These are phyloP conservation scores for Ettlia oleoabundans DNA, from an alignment of 139 green algal genomes.

Conservation along the genomic window DNA sequence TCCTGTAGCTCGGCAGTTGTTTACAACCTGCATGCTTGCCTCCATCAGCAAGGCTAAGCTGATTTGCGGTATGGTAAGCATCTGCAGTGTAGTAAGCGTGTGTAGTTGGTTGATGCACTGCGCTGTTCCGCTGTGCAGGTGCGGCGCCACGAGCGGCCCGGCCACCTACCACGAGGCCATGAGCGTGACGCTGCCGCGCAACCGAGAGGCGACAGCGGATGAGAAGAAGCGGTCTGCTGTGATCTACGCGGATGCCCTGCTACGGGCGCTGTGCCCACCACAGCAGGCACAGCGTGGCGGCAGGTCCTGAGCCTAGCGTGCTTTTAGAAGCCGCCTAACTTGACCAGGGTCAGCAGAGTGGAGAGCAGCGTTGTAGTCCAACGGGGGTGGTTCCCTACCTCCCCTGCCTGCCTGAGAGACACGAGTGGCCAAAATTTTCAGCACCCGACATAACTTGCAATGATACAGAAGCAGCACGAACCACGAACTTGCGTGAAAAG, in stretches of 20 bases:
- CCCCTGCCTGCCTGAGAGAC: too few relatives aligned
- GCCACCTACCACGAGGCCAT: not conserved
- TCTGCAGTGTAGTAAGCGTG: not conserved
- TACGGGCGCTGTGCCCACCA: conserved; percentile 8
- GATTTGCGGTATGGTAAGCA: not conserved
- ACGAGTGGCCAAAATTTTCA: too few relatives aligned
- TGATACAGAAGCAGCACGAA: too few relatives aligned
- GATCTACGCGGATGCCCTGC: conserved; percentile 47
- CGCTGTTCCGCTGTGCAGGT: not conserved
- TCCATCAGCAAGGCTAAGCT: too few relatives aligned
- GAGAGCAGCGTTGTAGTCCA: not conserved
- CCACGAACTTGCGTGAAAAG: too few relatives aligned
- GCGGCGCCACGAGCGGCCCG: not conserved
- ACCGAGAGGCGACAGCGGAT: conserved; percentile 25
- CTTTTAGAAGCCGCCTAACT: too few relatives aligned
- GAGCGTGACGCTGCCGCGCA: conserved; percentile 33
- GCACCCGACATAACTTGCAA: too few relatives aligned
- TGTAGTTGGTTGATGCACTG: not conserved
- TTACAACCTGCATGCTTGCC: too few relatives aligned
- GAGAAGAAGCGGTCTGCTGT: conserved; percentile 45
- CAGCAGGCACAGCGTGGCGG: not conserved
- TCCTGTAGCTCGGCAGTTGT: too few relatives aligned
- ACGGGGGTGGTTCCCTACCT: too few relatives aligned
- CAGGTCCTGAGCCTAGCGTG: not conserved
- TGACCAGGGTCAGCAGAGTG: too few relatives aligned